These are phyloP conservation scores for Albugo candida DNA, from an alignment of 352 stramenopile species.

Conservation along the genomic window DNA sequence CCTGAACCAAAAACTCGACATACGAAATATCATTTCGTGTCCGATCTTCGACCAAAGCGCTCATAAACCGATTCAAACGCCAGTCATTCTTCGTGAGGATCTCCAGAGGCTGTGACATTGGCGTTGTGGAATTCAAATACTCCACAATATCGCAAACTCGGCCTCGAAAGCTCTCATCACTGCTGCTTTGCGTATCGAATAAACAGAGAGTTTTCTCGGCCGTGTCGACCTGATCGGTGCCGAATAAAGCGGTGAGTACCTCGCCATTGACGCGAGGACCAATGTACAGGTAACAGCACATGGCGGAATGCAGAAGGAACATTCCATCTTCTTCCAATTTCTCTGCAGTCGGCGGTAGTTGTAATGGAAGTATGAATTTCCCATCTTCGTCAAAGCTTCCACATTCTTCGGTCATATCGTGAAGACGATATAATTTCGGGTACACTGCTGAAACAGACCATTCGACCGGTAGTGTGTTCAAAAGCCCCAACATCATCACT, in stretches of 20 bases:
- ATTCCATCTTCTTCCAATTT: constrained; percentile 72
- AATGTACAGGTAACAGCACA: constrained; percentile 80
- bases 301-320: constrained; percentile 74
- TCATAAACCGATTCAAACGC: constrained; percentile 69
- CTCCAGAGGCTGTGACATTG: constrained; percentile 65
- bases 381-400: constrained; percentile 55
- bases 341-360: constrained; percentile 65
- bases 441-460: constrained; percentile 77
- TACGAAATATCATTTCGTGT: constrained; percentile 76
- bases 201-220: constrained; percentile 50
- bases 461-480: constrained; percentile 63
- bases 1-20: constrained; percentile 77
- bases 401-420: constrained; percentile 67
- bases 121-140: constrained; percentile 65
- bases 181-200: constrained; percentile 33
- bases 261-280: constrained; percentile 42
- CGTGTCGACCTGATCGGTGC: constrained; percentile 58
- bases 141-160: constrained; percentile 49
- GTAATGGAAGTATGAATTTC: constrained; percentile 50
- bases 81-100: constrained; percentile 74
- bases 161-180: constrained; percentile 30
- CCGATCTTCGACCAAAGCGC: constrained; percentile 68
- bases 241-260: constrained; percentile 68
- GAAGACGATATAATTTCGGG: constrained; percentile 73
- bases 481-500: constrained; percentile 66